Percentiles rank a stretch among this genome's conserved stretches.
Conservation (phyloP, 805 yeast genomes). For the Saccharomyces mikatae region DNA sequence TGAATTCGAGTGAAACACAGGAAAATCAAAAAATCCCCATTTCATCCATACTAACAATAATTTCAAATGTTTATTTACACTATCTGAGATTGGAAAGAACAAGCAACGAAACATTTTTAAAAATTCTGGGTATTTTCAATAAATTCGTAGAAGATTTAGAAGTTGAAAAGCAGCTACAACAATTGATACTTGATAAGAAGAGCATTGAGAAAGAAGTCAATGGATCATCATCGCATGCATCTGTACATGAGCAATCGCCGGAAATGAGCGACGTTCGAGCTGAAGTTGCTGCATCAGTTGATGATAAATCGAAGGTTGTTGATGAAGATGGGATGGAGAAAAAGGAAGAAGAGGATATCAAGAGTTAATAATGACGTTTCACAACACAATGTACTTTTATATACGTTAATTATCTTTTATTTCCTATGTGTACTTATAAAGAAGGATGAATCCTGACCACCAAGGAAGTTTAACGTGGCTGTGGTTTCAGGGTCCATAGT, state of each 20-base stretch:
- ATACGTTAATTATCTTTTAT: background rate
- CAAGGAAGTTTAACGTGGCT: background rate
- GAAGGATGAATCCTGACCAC: background rate
- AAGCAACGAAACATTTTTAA: conserved; percentile 33
- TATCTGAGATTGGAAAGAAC: conserved; percentile 34
- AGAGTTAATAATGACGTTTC: background rate
- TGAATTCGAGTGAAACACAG: conserved; percentile 11
- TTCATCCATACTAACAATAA: conserved; percentile 54
- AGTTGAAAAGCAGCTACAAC: conserved; percentile 34
- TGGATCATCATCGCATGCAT: background rate
- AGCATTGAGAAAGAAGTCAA: conserved; percentile 16
- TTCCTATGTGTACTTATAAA: background rate
- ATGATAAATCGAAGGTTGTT: background rate
- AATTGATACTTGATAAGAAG: conserved; percentile 33
- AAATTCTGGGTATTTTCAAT: conserved; percentile 33
- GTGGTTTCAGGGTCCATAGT: background rate
- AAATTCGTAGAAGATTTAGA: conserved; percentile 33
- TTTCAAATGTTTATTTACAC: conserved; percentile 57
- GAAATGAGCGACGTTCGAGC: background rate
- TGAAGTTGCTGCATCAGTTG: background rate
- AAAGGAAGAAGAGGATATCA: background rate
- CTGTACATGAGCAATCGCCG: background rate
- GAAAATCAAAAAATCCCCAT: conserved; percentile 37
- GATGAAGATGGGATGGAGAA: background rate
- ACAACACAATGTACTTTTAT: background rate